Conservation (phyloP, 352 stramenopile species). For the Globisporangium irregulare region DNA sequence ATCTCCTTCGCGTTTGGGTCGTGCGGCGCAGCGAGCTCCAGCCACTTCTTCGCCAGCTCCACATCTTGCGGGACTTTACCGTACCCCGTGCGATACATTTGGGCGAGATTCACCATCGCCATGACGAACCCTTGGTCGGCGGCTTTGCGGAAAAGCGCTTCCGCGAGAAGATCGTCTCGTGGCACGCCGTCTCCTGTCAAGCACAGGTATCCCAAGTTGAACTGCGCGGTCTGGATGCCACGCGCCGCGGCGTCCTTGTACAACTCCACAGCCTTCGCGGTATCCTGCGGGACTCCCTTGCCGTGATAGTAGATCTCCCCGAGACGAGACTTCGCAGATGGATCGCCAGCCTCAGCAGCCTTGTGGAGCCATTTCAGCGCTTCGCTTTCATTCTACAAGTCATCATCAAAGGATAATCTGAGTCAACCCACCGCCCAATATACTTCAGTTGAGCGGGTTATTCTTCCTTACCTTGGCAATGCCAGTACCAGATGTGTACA, state of each 20-base stretch:
- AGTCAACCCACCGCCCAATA: neutral
- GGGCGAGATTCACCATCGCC: slow-evolving; percentile 85
- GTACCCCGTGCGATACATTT: slow-evolving; percentile 80
- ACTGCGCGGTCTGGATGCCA: slow-evolving; percentile 65
- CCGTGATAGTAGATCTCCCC: slow-evolving; percentile 75
- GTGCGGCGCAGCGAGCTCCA: slow-evolving; percentile 67
- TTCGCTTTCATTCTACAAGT: slow-evolving; percentile 59
- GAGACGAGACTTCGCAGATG: slow-evolving; percentile 67
- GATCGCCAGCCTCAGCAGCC: slow-evolving; percentile 70
- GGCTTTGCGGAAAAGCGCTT: slow-evolving; percentile 68
- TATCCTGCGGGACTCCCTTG: slow-evolving; percentile 49
- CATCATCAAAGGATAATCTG: neutral
- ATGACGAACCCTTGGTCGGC: slow-evolving; percentile 82
- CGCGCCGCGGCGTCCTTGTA: slow-evolving; percentile 67
- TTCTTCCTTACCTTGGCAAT: slow-evolving; percentile 52
- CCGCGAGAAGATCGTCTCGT: slow-evolving; percentile 55
- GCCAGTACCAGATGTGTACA: slow-evolving; percentile 70
- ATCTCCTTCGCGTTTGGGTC: slow-evolving; percentile 80
- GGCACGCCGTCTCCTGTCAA: slow-evolving; percentile 62
- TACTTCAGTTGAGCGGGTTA: neutral
- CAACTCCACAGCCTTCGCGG: slow-evolving; percentile 49
- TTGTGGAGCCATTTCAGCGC: slow-evolving; percentile 73
- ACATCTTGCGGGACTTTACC: slow-evolving; percentile 62
- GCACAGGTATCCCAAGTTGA: slow-evolving; percentile 75
- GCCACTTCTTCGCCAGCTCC: slow-evolving; percentile 65